A percentile compares a stretch with the other conserved stretches of the same genome.
phyloP scores from a whole-genome alignment of 306 rosid genomes.

The Trifolium fragiferum region DNA sequence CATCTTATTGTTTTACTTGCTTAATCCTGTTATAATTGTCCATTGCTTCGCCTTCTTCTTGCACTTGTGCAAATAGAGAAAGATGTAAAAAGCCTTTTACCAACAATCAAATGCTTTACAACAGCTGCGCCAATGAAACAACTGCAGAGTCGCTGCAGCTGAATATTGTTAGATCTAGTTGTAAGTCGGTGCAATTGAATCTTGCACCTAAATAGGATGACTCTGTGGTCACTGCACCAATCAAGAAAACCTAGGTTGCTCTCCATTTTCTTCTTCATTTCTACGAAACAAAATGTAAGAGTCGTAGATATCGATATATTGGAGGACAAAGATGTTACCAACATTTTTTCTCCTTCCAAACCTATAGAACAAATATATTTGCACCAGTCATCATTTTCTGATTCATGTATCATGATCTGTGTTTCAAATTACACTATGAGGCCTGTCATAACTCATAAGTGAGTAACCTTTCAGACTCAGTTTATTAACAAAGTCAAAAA shows the following conservation, averaged over 20 bases:
- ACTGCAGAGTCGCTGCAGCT: not conserved
- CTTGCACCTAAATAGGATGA: not conserved
- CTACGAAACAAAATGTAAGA: not conserved
- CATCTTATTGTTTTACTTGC: no score
- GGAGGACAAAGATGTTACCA: not conserved
- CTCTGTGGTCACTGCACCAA: not conserved
- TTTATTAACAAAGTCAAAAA: not conserved
- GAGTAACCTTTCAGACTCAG: not conserved
- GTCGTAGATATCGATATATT: not conserved
- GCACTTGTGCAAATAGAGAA: no score
- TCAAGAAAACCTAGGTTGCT: not conserved
- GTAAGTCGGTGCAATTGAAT: not conserved
- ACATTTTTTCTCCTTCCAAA: not conserved
- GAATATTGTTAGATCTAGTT: no score
- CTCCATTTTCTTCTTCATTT: not conserved
- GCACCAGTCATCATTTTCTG: not conserved
- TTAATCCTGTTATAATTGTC: no score
- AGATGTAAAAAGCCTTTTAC: no score
- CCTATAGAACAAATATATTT: not conserved
- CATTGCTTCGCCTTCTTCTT: no score
- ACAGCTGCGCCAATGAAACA: no score
- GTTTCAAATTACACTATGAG: not conserved
- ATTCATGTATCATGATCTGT: not conserved
- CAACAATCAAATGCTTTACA: no score
- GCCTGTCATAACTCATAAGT: not conserved